Evolutionary conservation across 495 filamentous ascomycete species (phyloP), one percentile per base, ranked within the genome.

Genomic region (Trichocladium antarcticum): DNA sequence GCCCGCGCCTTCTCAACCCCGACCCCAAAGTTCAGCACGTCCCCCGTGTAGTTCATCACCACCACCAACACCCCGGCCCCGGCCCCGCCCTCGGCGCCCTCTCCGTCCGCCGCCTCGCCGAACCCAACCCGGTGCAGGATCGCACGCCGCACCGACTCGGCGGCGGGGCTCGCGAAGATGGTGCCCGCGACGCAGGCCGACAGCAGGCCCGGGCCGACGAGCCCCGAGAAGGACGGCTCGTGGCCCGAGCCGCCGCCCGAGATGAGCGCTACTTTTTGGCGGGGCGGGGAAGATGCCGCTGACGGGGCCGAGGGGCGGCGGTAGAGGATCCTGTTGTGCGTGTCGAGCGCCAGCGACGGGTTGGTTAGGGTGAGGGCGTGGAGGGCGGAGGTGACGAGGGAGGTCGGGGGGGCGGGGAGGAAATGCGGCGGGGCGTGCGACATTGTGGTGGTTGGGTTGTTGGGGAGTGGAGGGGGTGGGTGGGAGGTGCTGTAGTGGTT

Each of bases 11-110:
- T 96, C 67, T 96, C 92, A 16, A 89, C 83, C 0, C 81, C 92
- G 74, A 97, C 82, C 31, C 92, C 92, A 62, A 98, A 98, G 64
- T 96, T 92, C 45, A 98, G 72, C 36, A 95, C 81, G 66, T 98
- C 92, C n/a, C 78, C 79, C 15, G 79, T 83, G 58, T 82, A 83
- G 53, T 83, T 81, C 80, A 82, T 81, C 22, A 82, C 74, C 3
- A 74, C 74, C 5, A 80, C 74, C 39, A 96, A 61, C 31, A 94
- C 81, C 11, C 92, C 90, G 9, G 51, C 48, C 0, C 31, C 41
- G 0, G 37, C 48, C 5, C 24, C 28, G 5, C 24, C 39, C 12
- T 2, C 16, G 1, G 8, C 14, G 1, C 17, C 41, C 1, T n/a
- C 24, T 5, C 22, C 35, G 1, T 19, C 32, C 2, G 6, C 42